A percentile compares a stretch with the other conserved stretches of the same genome.
These are phyloP conservation scores for Sarocladium strictum DNA, from an alignment of 2,329 filamentous ascomycete genomes.

Conservation along the genomic window DNA sequence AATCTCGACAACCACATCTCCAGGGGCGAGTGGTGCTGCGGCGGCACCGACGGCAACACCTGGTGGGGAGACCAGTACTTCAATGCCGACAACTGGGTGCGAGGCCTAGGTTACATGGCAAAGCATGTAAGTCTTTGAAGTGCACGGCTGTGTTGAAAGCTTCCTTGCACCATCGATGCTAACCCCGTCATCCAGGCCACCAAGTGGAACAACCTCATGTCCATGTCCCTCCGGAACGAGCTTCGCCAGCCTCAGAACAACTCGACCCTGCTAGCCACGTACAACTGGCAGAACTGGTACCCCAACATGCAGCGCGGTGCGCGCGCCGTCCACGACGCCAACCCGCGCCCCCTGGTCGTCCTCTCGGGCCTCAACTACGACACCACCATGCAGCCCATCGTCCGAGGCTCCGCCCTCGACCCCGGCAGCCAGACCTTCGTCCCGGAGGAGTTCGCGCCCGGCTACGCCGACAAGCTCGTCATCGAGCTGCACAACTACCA, in stretches of 20 bases:
- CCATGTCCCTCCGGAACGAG: slow-evolving; percentile 50
- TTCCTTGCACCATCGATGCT: not conserved
- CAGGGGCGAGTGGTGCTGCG: slow-evolving; percentile 53
- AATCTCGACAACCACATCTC: slow-evolving; percentile 59
- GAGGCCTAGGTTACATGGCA: slow-evolving; percentile 56
- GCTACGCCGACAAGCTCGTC: slow-evolving; percentile 48
- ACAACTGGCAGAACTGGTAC: slow-evolving; percentile 55
- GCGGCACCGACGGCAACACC: slow-evolving; percentile 45
- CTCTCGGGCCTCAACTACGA: slow-evolving; percentile 54
- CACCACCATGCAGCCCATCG: slow-evolving; percentile 46
- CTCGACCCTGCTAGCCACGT: slow-evolving; percentile 27
- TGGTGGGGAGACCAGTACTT: slow-evolving; percentile 60
- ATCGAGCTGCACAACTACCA: slow-evolving; percentile 58
- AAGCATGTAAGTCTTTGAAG: slow-evolving; percentile 37
- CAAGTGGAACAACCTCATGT: slow-evolving; percentile 39
- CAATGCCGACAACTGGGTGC: slow-evolving; percentile 50
- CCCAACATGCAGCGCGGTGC: slow-evolving; percentile 41
- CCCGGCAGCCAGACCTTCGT: slow-evolving; percentile 39
- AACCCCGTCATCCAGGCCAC: no score
- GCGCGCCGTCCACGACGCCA: slow-evolving; percentile 42
- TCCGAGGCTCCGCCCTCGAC: slow-evolving; percentile 39
- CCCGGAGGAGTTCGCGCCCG: slow-evolving; percentile 36
- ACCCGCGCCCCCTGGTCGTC: slow-evolving; percentile 49
- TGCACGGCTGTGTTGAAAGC: no score
- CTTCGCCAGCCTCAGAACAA: slow-evolving; percentile 35